Evolutionary conservation across 805 yeast genomes (phyloP), one percentile per base, ranked within the genome.

Genomic region (Candida parachauliodes): DNA sequence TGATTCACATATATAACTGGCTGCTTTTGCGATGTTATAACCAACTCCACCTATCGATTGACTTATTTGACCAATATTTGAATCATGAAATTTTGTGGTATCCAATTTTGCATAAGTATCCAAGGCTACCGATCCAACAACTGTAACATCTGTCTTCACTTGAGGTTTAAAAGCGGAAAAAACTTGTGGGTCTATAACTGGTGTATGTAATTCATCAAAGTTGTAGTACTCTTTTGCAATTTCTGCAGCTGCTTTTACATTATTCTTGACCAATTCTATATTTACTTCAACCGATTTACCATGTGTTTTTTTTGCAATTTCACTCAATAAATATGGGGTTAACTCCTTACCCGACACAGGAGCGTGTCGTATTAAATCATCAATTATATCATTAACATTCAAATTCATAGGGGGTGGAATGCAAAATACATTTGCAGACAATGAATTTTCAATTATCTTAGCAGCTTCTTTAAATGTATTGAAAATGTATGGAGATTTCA

Each of bases 1-100:
- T 14, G 39, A 39, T n/a, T 23, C 21, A 39, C 36, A 15, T 25
- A 33, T 15, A 42, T 67, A 72, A 14, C 58, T 50, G 3, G 83
- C 66, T 0, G 93, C 91, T n/a, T 74, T 50, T 0, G 86, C 79
- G 11, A 88, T 79, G 49, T 88, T 88, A 54, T 74, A 80, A 0
- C 88, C 96, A 2, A 88, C 95, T 1, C 96, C 96, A 1, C 96
- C 96, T 7, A 86, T 54, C 0, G 82, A 67, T 2, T 79, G 69
- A 1, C 57, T 49, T 5, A 76, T 69, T 0, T 49, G 52, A 0
- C 93, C 88, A 0, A 93, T 93, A 46, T 83, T 83, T 2, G 95
- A 87, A 41, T 91, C 91, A 9, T 62, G 58, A 48, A 71, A 49
- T 10, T 44, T 48, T 12, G 50, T 37, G 0, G 43, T 25, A 1